Percentiles rank a stretch among this genome's conserved stretches.
Conservation (phyloP, 164 flowering plant species). For the grape (Vitis vinifera) region ASM3070453v1 NC_081808.1:23539001-23539500, state of each 20-base stretch:
- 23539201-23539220: conserved; percentile 3
- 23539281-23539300: conserved; percentile 12
- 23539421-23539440: conserved; percentile 6
- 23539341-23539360: conserved; percentile 10
- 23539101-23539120: too few relatives aligned
- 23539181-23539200: not conserved
- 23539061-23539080: too few relatives aligned
- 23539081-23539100: too few relatives aligned
- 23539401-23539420: conserved; percentile 12
- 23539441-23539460: not conserved
- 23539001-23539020: too few relatives aligned
- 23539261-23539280: conserved; percentile 1
- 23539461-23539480: not conserved
- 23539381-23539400: conserved; percentile 27
- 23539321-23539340: conserved; percentile 17
- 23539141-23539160: too few relatives aligned
- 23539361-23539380: conserved; percentile 7
- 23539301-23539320: conserved; percentile 5
- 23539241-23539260: too few relatives aligned
- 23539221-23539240: conserved; percentile 7
- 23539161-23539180: too few relatives aligned
- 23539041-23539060: too few relatives aligned
- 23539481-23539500: not conserved
- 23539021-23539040: too few relatives aligned
- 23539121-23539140: too few relatives aligned